A percentile compares a stretch with the other conserved stretches of the same genome.
These are phyloP conservation scores for Rhododendron mucronatum DNA, from an alignment of 148 eudicot species.

Conservation along the genomic window DNA sequence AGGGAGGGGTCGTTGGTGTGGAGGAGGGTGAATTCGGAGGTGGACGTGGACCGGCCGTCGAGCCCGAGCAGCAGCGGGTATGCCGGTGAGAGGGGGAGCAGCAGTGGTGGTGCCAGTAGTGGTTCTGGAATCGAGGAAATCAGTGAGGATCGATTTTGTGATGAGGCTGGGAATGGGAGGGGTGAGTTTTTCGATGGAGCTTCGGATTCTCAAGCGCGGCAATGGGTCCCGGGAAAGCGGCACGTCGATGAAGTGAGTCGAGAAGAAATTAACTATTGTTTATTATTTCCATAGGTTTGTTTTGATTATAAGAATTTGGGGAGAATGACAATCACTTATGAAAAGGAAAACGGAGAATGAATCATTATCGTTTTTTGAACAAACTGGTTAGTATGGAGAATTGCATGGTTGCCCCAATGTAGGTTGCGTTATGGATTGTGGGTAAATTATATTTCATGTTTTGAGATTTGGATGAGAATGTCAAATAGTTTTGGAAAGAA, in stretches of 20 bases:
- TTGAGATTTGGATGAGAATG: not conserved
- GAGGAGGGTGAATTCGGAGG: conserved; percentile 46
- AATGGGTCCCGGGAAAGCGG: conserved; percentile 75
- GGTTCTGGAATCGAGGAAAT: conserved; percentile 45
- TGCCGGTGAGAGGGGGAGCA: conserved; percentile 77
- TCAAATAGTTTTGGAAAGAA: not conserved
- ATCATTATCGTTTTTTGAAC: not conserved
- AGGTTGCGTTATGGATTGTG: not conserved
- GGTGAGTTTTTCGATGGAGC: conserved; percentile 26
- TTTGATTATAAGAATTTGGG: not conserved
- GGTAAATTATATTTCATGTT: not conserved
- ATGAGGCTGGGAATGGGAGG: conserved; percentile 24
- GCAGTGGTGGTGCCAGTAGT: conserved; percentile 41
- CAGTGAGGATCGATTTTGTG: conserved; percentile 32
- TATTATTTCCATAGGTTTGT: not conserved
- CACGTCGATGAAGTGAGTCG: conserved; percentile 68
- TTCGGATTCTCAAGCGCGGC: conserved; percentile 18
- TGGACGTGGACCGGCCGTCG: conserved; percentile 31
- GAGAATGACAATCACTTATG: not conserved
- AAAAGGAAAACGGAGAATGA: not conserved
- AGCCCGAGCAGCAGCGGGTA: conserved; percentile 90
- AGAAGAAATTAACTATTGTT: not conserved
- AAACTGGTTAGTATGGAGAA: not conserved
- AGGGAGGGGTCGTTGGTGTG: conserved; percentile 20
- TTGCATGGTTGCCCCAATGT: not conserved